A percentile compares a stretch with the other conserved stretches of the same genome.
These are phyloP conservation scores for Yamadazyma membranifaciens DNA, from an alignment of 1,139 yeast genomes.

Conservation along the genomic window DNA sequence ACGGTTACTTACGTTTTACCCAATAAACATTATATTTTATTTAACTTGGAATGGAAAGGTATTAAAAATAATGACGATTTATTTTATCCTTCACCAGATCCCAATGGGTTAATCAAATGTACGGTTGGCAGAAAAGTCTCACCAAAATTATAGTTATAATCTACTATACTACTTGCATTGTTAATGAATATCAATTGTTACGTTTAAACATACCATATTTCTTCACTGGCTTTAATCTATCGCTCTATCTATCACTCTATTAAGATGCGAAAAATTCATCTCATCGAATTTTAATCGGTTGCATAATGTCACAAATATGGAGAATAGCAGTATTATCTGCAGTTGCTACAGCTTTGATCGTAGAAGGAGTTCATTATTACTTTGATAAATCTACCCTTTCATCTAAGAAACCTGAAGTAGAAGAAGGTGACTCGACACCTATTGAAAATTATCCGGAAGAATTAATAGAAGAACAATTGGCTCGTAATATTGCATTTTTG, in stretches of 20 bases:
- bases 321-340: constrained; percentile 36
- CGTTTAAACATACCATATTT: background rate
- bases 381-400: constrained; percentile 6
- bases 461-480: constrained; percentile 83
- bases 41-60: constrained; percentile 83
- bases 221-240: background rate
- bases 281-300: constrained; percentile 3
- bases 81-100: constrained; percentile 88
- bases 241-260: background rate
- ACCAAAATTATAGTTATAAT: constrained; percentile 23
- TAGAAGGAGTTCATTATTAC: constrained; percentile 40
- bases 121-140: constrained; percentile 66
- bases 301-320: constrained; percentile 17
- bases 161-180: background rate
- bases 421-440: background rate
- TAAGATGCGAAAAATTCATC: background rate
- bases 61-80: constrained; percentile 75
- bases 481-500: constrained; percentile 88
- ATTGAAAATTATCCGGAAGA: constrained; percentile 56
- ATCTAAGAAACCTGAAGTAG: background rate
- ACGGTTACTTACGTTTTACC: constrained; percentile 76
- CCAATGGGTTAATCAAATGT: constrained; percentile 85
- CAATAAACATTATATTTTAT: constrained; percentile 84
- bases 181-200: constrained; percentile 1
- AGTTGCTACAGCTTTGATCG: constrained; percentile 36